Evolutionary conservation across 805 yeast species (phyloP).

Genomic region (Lachancea mirantina): DNA sequence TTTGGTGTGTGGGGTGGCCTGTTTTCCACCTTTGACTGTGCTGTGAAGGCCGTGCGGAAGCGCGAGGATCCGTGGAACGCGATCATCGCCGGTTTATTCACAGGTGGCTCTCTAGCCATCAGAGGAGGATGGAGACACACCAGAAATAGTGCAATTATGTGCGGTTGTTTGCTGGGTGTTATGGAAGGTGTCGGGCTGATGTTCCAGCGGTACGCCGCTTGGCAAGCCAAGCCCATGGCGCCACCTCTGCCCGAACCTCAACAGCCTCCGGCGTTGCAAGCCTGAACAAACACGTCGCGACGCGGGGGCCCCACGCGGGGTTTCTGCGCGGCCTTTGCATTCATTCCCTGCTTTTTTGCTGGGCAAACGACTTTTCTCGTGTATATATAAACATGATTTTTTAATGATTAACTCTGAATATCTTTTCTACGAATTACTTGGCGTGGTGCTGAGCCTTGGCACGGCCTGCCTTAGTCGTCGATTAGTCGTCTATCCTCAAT

Average conservation of each 20-base stretch:
- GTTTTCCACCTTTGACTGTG: slow-evolving; percentile 91
- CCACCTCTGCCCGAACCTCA: slow-evolving; percentile 46
- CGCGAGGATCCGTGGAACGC: slow-evolving; percentile 99
- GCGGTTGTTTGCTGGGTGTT: slow-evolving; percentile 94
- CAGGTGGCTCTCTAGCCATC: slow-evolving; percentile 95
- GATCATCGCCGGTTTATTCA: slow-evolving; percentile 93
- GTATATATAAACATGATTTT: slow-evolving; percentile 6
- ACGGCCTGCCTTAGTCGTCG: background rate
- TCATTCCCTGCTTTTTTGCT: background rate
- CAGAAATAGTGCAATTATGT: slow-evolving; percentile 91
- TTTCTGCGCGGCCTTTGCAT: slow-evolving; percentile 1
- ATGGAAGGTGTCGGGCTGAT: slow-evolving; percentile 98
- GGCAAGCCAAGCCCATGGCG: slow-evolving; percentile 67
- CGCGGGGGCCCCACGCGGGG: slow-evolving; percentile 1
- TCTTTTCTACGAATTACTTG: background rate
- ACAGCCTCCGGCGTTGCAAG: slow-evolving; percentile 32
- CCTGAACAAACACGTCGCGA: slow-evolving; percentile 2
- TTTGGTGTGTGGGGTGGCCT: slow-evolving; percentile 99
- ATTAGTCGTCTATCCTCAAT: slow-evolving; percentile 15
- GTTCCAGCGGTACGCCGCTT: slow-evolving; percentile 84
- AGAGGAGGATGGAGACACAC: slow-evolving; percentile 99
- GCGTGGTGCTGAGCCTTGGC: background rate
- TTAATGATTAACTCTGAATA: slow-evolving; percentile 2
- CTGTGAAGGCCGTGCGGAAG: slow-evolving; percentile 89
- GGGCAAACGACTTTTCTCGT: background rate